These are phyloP conservation scores for Debaryomyces robertsiae DNA, from an alignment of 1,139 yeast genomes.

Conservation along the genomic window DNA sequence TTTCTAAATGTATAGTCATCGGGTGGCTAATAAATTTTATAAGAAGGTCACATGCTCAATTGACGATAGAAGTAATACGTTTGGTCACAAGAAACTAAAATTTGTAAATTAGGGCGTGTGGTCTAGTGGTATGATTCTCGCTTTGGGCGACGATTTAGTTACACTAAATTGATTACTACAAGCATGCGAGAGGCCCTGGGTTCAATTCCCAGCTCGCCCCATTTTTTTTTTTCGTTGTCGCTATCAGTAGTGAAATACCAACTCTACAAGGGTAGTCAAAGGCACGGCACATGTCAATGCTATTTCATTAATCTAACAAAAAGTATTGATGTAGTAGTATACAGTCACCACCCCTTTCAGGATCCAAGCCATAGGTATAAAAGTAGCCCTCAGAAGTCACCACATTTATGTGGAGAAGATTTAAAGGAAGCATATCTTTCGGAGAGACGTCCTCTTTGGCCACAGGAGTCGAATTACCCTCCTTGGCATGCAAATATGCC, in stretches of 20 bases:
- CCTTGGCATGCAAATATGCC: slow-evolving; percentile 28
- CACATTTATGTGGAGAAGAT: slow-evolving; percentile 68
- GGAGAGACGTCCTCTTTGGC: slow-evolving; percentile 16
- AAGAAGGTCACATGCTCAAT: slow-evolving; percentile 4
- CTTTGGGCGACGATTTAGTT: slow-evolving; percentile 18
- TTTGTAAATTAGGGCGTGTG: slow-evolving; percentile 18
- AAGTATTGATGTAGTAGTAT: slow-evolving; percentile 72
- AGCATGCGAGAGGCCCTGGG: slow-evolving; percentile 24
- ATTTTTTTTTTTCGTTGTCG: slow-evolving; percentile 17
- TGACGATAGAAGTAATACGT: not conserved
- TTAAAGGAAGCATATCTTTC: slow-evolving; percentile 45
- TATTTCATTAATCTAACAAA: slow-evolving; percentile 27
- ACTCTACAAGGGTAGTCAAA: not conserved
- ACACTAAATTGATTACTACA: slow-evolving; percentile 15
- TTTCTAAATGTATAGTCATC: slow-evolving; percentile 6
- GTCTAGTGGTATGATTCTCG: slow-evolving; percentile 24
- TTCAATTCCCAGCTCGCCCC: slow-evolving; percentile 24
- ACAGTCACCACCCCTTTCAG: slow-evolving; percentile 94
- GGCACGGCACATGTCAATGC: not conserved
- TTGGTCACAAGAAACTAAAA: not conserved
- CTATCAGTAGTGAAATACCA: not conserved
- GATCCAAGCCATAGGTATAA: slow-evolving; percentile 83
- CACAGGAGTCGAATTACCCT: slow-evolving; percentile 16
- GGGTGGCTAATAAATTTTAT: slow-evolving; percentile 3
- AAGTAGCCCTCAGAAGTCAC: slow-evolving; percentile 87